Base-by-base conservation (phyloP, 2,329 filamentous ascomycete species). In the Trichoderma lentiforme region DNA sequence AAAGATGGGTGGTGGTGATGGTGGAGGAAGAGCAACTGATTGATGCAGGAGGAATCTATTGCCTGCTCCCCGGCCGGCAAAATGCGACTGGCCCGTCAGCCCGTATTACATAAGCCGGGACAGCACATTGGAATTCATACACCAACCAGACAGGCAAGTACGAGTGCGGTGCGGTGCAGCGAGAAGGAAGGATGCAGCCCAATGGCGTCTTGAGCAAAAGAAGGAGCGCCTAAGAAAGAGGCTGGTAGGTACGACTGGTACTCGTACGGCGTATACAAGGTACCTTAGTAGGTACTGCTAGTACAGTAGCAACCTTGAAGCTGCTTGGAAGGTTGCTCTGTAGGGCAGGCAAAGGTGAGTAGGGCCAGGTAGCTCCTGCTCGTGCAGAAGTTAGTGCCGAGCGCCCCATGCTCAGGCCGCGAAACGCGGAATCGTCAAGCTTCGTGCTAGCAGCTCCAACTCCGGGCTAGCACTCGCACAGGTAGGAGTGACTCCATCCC, bases 381-480 rank as follows among this genome's bases (percentile, higher is more conserved):
- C 43, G 47, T 62, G 66, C 66, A 69, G 56, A 61, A 62, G 57
- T 70, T 67, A 61, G 66, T 70, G 57, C 57, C 66, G 66, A 70
- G 64, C 39, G 34, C 34, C 56, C 64, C 57, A 58, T 68, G 65
- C 21, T 51, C 62, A 28, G 34, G 47, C 43, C 64, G 47, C 66
- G 39, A 70, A 62, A 51, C 66, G 66, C 66, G 66, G 57, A 70
- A 62, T 61, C 56, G 28, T 69, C 66, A 62, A 51, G 57, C 57
- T 70, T 56, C 64, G 34, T 30, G 30, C 26, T 30, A 58, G 26
- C 26, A 64, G 58, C 32, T 26, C 58, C 58, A 60, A 14, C 43
- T 21, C 43, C 47, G 47, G 32, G 57, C 60, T 63, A 64, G 61
- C 62, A 65, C 63, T 51, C 21, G 63, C 21, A 65, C 63, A 34